Evolutionary conservation across 2,329 filamentous ascomycete species (phyloP).

Genomic region (Lasiodiplodia citricola): DNA sequence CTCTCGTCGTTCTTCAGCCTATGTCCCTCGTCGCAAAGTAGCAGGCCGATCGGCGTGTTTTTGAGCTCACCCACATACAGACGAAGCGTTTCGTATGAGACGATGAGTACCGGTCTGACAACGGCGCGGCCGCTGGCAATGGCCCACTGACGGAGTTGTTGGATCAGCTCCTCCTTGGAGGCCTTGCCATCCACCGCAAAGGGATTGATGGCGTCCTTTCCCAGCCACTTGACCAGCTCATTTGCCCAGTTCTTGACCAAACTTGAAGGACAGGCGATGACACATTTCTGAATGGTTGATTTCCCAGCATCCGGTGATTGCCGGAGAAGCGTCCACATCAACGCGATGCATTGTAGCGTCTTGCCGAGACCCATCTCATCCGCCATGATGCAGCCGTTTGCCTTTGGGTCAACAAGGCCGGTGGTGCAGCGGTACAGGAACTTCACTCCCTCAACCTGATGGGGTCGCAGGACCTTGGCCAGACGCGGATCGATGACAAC

Average conservation of each 20-base stretch:
- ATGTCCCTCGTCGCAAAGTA: slow-evolving; percentile 96
- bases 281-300: slow-evolving; percentile 90
- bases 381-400: slow-evolving; percentile 98
- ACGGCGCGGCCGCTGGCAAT: slow-evolving; percentile 88
- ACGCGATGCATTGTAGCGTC: slow-evolving; percentile 93
- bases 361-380: slow-evolving; percentile 99
- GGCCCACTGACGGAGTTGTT: slow-evolving; percentile 92
- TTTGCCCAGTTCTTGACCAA: slow-evolving; percentile 98
- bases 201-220: slow-evolving; percentile 84
- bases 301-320: slow-evolving; percentile 96
- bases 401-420: slow-evolving; percentile 91
- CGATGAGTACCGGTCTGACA: slow-evolving; percentile 91
- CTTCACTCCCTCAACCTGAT: slow-evolving; percentile 98
- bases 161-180: slow-evolving; percentile 87
- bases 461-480: slow-evolving; percentile 87
- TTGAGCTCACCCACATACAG: slow-evolving; percentile 90
- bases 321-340: slow-evolving; percentile 96
- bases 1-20: slow-evolving; percentile 96
- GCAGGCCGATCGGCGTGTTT: slow-evolving; percentile 85
- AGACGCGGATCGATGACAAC: slow-evolving; percentile 94
- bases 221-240: slow-evolving; percentile 94
- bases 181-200: slow-evolving; percentile 98
- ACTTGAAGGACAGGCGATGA: slow-evolving; percentile 96
- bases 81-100: slow-evolving; percentile 95
- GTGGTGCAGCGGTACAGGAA: slow-evolving; percentile 96